Evolutionary conservation across 164 flowering plant species (phyloP), one percentile per base, ranked within the genome.

Genomic region (Macadamia integrifolia): DNA sequence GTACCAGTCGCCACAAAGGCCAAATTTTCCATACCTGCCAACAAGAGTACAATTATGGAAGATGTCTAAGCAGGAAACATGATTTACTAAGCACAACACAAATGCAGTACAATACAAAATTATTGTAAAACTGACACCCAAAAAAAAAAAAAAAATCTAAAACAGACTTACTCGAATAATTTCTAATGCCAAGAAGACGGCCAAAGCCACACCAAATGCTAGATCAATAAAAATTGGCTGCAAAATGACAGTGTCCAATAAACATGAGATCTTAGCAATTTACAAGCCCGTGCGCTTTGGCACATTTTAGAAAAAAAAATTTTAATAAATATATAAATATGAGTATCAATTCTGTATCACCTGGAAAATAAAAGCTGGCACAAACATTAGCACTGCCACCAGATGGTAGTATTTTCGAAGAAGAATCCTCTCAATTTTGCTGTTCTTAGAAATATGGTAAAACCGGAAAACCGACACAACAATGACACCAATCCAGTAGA

Each of bases 191-290:
- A 94, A 77, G 78, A 94, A 94, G 69, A 80, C 87, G 65, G 92
- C 94, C 90, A 94, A 80, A 71, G 99, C 98, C 65, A 83, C 97
- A 67, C 99, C 99, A 80, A 94, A 92, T 56, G 99, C 88, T 72
- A 92, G 87, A 78, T 89, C 82, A 65, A 94, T 87, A 82, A 94
- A 94, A 69, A 71, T 77, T 62, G 97, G 92, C 98, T 94, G 93
- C 64, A 78, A 75, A 68, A 46, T 17, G 43, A 60, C 49, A 49
- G 67, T n/a, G 31, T 23, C 11, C 14, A 66, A n/a, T 42, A 44
- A 61, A 29, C 28, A 58, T 32, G 60, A 70, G 30, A 62, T 61
- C 30, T 29, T 28, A 50, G 58, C 7, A 10, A 31, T 28, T 18
- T 18, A 12, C 58, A 12, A 60, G 14, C 3, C 2, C 3, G 13